Evolutionary conservation across 176 grass and related monocot species (phyloP).

Genomic region (Avena eriantha): DNA sequence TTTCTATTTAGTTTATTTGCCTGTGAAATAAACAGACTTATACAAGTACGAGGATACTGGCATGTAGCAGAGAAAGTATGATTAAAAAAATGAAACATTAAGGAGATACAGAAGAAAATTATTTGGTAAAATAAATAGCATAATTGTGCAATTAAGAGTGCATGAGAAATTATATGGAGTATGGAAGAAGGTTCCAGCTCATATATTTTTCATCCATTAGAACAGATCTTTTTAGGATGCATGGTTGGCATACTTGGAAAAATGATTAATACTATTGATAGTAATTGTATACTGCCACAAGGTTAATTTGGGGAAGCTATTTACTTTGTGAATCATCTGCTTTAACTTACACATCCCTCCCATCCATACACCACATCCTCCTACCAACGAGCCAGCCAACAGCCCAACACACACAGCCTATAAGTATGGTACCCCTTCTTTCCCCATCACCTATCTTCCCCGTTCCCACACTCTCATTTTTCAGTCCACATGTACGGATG

Average conservation of each 20-base stretch:
- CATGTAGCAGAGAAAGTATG: background rate
- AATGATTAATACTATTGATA: background rate
- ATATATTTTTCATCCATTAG: background rate
- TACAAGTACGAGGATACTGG: background rate
- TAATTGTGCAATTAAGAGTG: background rate
- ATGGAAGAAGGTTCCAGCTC: background rate
- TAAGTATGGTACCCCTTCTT: conserved; percentile 8
- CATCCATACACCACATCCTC: background rate
- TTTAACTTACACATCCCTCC: background rate
- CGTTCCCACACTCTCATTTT: background rate
- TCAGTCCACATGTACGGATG: background rate
- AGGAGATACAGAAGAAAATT: background rate
- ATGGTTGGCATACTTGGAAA: background rate
- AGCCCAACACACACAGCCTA: conserved; percentile 15
- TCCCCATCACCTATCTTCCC: conserved; percentile 3
- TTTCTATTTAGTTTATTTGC: too few relatives aligned
- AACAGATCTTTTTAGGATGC: background rate
- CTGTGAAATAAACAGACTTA: background rate
- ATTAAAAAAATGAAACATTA: background rate
- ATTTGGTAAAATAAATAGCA: background rate
- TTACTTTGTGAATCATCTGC: background rate
- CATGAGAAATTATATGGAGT: background rate
- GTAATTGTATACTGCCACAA: background rate
- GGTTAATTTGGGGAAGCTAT: too few relatives aligned
- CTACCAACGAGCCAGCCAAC: background rate